phyloP scores from a whole-genome alignment of 768 basidiomycete genomes.

The Hemileccinum rubropunctum region DNA sequence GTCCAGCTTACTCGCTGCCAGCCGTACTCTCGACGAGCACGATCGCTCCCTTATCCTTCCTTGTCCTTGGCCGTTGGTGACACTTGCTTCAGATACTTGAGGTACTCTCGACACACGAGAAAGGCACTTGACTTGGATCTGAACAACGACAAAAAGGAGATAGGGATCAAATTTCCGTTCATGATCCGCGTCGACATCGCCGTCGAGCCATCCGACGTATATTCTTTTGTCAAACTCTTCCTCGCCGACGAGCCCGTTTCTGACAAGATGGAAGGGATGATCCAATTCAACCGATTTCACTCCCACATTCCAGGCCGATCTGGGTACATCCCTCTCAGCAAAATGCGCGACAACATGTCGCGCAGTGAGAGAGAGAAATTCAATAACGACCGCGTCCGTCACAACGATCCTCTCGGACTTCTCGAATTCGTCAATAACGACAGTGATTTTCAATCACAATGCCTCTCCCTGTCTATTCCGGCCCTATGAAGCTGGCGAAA shows the following conservation, averaged over 20 bases:
- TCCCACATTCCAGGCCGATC: constrained; percentile 8
- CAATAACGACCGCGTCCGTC: background rate
- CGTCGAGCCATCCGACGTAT: constrained; percentile 10
- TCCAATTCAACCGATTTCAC: constrained; percentile 15
- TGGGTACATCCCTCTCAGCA: constrained; percentile 9
- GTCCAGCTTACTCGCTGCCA: too few relatives aligned
- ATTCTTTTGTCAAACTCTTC: constrained; percentile 4
- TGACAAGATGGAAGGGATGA: constrained; percentile 11
- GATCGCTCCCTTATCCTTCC: too few relatives aligned
- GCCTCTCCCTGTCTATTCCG: constrained; percentile 1
- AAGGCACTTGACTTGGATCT: background rate
- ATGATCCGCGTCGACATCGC: constrained; percentile 14
- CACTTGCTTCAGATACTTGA: too few relatives aligned
- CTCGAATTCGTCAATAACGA: constrained; percentile 20
- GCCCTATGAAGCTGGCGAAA: background rate
- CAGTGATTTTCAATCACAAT: constrained; percentile 11
- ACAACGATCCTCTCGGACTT: constrained; percentile 7
- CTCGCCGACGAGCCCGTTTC: constrained; percentile 3
- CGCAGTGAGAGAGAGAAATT: background rate
- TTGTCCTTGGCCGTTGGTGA: too few relatives aligned
- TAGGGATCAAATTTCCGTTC: constrained; percentile 15
- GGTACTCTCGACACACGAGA: too few relatives aligned
- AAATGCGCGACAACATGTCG: constrained; percentile 10
- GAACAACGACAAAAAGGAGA: constrained; percentile 3
- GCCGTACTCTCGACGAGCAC: too few relatives aligned